Base-by-base conservation (phyloP, 129 eudicot species). In the Lonicera japonica region DNA sequence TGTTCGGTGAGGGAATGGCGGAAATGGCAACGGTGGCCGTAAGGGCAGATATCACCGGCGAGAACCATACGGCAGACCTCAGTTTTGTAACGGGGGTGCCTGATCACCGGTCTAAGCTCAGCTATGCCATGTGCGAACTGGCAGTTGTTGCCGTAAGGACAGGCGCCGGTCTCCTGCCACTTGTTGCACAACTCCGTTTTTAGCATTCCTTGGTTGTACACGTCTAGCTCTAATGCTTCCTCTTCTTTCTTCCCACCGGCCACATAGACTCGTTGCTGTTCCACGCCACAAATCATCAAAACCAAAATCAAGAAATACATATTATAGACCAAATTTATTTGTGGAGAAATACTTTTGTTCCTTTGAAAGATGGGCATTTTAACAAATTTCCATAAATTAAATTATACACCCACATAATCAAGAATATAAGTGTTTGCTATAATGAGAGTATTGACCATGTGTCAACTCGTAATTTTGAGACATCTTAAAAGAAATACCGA, bases 21-120 rank as follows among this genome's bases (percentile, higher is more conserved):
- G 57, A 90, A 90, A 68, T 90, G 97, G 79, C 97, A 90, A 65
- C 95, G 97, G 70, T 90, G 97, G 58, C 97, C 97, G 46, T 90
- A 90, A 6, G 97, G 95, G 40, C 97, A 90, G 56, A 61, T 61
- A 17, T 73, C 83, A 1, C 97, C 97, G 1, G 92, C 66, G 29
- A 86, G 80, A 15, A 86, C 84, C 95, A 90, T 81, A 34, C 95
- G 91, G 61, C 97, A 90, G 20, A 86, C 91, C 70, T 86, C 84
- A 1, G 97, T 90, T 65, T 90, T 90, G 83, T 90, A 90, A 60
- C 97, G 95, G 12, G 97, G 97, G 70, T 90, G 97, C 68, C 97
- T 76, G 13, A 90, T 90, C 68, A 90, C 97, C 0, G 97, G 97
- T 12, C 95, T 80, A 64, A 90, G 83, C 81, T 90, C 97, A 18